Conservation (phyloP, 176 grass and related monocot genomes). For the Zoysia japonica region DNA sequence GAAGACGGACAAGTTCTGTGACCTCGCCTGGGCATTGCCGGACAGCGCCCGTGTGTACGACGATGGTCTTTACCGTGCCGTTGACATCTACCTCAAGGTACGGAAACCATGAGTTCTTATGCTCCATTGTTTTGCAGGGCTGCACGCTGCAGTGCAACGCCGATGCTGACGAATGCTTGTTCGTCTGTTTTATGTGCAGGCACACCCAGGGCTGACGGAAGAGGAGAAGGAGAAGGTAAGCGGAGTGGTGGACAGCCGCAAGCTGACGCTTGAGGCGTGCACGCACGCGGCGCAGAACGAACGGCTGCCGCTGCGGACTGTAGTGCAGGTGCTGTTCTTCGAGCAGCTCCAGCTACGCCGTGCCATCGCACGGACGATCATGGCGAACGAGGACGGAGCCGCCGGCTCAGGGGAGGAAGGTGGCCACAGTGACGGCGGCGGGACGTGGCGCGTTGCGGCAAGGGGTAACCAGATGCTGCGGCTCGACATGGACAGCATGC, state of each 20-base stretch:
- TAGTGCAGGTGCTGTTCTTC: slow-evolving; percentile 98
- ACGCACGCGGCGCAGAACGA: slow-evolving; percentile 95
- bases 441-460: slow-evolving; percentile 55
- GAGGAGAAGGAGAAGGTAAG: slow-evolving; percentile 92
- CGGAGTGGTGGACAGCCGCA: slow-evolving; percentile 78
- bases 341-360: slow-evolving; percentile 96
- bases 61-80: slow-evolving; percentile 92
- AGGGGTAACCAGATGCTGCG: slow-evolving; percentile 89
- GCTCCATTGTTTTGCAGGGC: not conserved
- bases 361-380: slow-evolving; percentile 73
- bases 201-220: slow-evolving; percentile 67
- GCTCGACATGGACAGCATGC: slow-evolving; percentile 98
- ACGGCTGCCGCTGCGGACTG: slow-evolving; percentile 77
- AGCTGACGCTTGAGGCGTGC: slow-evolving; percentile 94
- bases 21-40: slow-evolving; percentile 87
- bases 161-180: not conserved
- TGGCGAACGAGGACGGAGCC: slow-evolving; percentile 53
- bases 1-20: slow-evolving; percentile 80
- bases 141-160: slow-evolving; percentile 10
- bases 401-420: slow-evolving; percentile 52
- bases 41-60: slow-evolving; percentile 78
- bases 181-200: slow-evolving; percentile 40
- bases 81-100: slow-evolving; percentile 98
- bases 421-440: slow-evolving; percentile 25
- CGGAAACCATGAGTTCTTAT: not conserved